phyloP scores from a whole-genome alignment of 169 alveolate species.

The Plasmodium blacklocki region DNA sequence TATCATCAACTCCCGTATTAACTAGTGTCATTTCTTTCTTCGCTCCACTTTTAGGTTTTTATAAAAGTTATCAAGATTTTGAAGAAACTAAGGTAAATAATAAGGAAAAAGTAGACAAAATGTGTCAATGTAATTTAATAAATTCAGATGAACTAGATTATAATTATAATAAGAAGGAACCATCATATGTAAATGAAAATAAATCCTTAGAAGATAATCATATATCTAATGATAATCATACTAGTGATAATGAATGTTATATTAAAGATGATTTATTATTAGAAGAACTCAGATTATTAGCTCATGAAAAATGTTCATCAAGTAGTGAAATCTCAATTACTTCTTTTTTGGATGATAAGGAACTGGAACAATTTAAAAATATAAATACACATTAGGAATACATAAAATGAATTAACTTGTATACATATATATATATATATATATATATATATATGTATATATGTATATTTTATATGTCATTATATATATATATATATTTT shows the following conservation, averaged over 20 bases:
- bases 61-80: slow-evolving; percentile 22
- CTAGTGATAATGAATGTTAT: slow-evolving; percentile 22
- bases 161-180: background rate
- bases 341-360: slow-evolving; percentile 47
- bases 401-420: background rate
- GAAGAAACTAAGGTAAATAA: slow-evolving; percentile 20
- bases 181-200: slow-evolving; percentile 1
- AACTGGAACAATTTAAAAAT: slow-evolving; percentile 20
- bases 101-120: slow-evolving; percentile 37
- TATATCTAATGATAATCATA: slow-evolving; percentile 15
- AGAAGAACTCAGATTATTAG: slow-evolving; percentile 29
- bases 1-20: slow-evolving; percentile 67
- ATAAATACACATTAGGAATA: background rate
- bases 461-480: background rate
- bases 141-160: slow-evolving; percentile 23
- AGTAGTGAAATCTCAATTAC: slow-evolving; percentile 21
- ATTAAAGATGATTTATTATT: slow-evolving; percentile 20
- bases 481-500: slow-evolving; percentile 7
- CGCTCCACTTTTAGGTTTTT: slow-evolving; percentile 61
- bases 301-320: slow-evolving; percentile 25
- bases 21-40: slow-evolving; percentile 53
- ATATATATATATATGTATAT: background rate
- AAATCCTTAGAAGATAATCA: background rate
- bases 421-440: background rate
- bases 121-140: slow-evolving; percentile 49